Conservation (phyloP, 129 eudicot genomes). For the Arctium lappa region DNA sequence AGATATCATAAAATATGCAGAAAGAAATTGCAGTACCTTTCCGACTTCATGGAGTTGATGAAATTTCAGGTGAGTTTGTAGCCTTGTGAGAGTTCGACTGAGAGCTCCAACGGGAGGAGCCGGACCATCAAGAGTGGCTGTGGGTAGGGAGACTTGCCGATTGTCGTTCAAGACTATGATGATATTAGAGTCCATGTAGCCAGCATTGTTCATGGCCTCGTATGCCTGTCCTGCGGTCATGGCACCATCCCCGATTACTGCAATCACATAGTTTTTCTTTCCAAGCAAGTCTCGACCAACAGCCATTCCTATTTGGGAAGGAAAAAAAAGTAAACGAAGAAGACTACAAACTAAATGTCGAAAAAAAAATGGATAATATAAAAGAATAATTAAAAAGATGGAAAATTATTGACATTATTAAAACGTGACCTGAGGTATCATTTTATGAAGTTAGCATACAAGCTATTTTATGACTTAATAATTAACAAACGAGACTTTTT, state of each 20-base stretch:
- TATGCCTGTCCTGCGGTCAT: slow-evolving; percentile 54
- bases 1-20: neutral
- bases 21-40: slow-evolving; percentile 23
- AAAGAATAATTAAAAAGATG: too few relatives aligned
- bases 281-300: slow-evolving; percentile 48
- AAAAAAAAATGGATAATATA: too few relatives aligned
- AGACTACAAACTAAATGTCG: too few relatives aligned
- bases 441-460: too few relatives aligned
- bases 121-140: slow-evolving; percentile 52
- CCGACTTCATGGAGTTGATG: slow-evolving; percentile 36
- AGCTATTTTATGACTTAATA: too few relatives aligned
- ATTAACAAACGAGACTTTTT: too few relatives aligned
- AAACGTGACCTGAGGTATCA: too few relatives aligned
- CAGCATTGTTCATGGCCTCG: slow-evolving; percentile 51
- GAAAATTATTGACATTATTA: too few relatives aligned
- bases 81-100: slow-evolving; percentile 33
- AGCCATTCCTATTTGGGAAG: slow-evolving; percentile 40
- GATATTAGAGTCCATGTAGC: slow-evolving; percentile 43
- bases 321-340: too few relatives aligned
- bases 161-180: slow-evolving; percentile 47
- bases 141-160: slow-evolving; percentile 50
- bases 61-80: slow-evolving; percentile 33
- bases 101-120: slow-evolving; percentile 52
- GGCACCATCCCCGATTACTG: slow-evolving; percentile 51
- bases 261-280: slow-evolving; percentile 37